Evolutionary conservation across 768 basidiomycete genomes (phyloP).

Genomic region (Roridomyces roridus): DNA sequence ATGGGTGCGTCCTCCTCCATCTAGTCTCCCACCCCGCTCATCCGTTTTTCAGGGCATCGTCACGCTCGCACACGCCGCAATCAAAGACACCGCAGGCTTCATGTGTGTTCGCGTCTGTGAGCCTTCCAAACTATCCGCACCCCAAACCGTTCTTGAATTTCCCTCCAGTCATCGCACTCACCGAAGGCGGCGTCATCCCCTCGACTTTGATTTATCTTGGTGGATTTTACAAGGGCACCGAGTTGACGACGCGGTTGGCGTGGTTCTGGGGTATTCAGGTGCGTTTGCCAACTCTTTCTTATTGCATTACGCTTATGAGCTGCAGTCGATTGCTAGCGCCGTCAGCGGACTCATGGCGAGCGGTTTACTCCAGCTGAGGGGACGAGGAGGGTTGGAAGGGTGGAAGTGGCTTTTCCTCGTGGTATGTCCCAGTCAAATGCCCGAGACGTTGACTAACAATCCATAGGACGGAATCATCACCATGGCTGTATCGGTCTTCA

Average conservation of each 20-base stretch:
- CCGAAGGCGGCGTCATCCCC: slow-evolving; percentile 48
- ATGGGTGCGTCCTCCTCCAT: too few species aligned
- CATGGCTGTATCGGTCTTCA: slow-evolving; percentile 36
- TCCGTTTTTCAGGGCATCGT: too few species aligned
- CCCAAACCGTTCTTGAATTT: too few species aligned
- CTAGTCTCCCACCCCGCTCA: too few species aligned
- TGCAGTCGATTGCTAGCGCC: slow-evolving; percentile 40
- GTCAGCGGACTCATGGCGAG: slow-evolving; percentile 49
- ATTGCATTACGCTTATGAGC: background rate
- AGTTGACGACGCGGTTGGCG: slow-evolving; percentile 47
- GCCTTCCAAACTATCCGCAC: too few species aligned
- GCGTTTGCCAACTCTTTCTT: background rate
- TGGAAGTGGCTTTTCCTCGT: slow-evolving; percentile 51
- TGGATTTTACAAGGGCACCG: slow-evolving; percentile 49
- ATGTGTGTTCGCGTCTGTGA: too few species aligned
- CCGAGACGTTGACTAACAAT: background rate
- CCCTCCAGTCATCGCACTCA: slow-evolving; percentile 43
- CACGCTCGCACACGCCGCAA: too few species aligned
- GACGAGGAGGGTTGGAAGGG: slow-evolving; percentile 40
- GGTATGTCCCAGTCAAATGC: background rate
- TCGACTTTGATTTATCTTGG: slow-evolving; percentile 50
- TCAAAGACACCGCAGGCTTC: too few species aligned
- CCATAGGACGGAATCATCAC: slow-evolving; percentile 42
- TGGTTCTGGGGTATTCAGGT: slow-evolving; percentile 50
- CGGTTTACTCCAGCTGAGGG: slow-evolving; percentile 42